These are phyloP conservation scores for Cladosporium sphaerospermum DNA, from an alignment of 2,329 filamentous ascomycete species.

Conservation along the genomic window DNA sequence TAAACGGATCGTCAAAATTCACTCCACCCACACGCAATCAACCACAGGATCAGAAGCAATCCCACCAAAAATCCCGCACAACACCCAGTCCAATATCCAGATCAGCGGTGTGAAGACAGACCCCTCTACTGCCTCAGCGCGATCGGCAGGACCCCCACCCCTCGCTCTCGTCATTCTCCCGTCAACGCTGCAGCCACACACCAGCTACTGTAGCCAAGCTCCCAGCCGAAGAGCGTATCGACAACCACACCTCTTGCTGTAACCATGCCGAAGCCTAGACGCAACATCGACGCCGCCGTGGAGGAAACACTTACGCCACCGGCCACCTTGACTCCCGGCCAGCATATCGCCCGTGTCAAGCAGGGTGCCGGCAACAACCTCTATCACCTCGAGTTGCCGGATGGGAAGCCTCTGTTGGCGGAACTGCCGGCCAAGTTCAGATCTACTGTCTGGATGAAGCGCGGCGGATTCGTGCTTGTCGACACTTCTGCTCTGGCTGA, in stretches of 20 bases:
- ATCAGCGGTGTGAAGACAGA: background rate
- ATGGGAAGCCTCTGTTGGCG: conserved; percentile 60
- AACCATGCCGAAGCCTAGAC: conserved; percentile 66
- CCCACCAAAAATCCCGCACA: background rate
- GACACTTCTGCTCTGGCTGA: conserved; percentile 62
- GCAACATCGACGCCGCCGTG: conserved; percentile 69
- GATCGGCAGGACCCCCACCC: conserved; percentile 4
- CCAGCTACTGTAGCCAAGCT: background rate
- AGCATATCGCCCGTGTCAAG: conserved; percentile 68
- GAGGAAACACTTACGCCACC: conserved; percentile 63
- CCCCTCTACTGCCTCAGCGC: background rate
- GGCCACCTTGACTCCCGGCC: conserved; percentile 42
- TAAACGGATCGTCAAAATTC: too few species aligned
- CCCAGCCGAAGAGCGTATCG: background rate
- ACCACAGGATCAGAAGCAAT: background rate
- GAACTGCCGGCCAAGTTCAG: conserved; percentile 82
- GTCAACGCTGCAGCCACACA: conserved; percentile 10
- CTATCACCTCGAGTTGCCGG: conserved; percentile 70
- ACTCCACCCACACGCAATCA: too few species aligned
- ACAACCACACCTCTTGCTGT: too few species aligned
- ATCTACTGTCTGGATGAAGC: conserved; percentile 88
- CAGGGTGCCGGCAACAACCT: conserved; percentile 85
- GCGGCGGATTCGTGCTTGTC: conserved; percentile 79
- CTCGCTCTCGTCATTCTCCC: conserved; percentile 6
- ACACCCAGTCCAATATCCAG: too few species aligned